Evolutionary conservation across 805 yeast species (phyloP), one percentile per base, ranked within the genome.

Genomic region (Tetrapisispora taiwanensis): DNA sequence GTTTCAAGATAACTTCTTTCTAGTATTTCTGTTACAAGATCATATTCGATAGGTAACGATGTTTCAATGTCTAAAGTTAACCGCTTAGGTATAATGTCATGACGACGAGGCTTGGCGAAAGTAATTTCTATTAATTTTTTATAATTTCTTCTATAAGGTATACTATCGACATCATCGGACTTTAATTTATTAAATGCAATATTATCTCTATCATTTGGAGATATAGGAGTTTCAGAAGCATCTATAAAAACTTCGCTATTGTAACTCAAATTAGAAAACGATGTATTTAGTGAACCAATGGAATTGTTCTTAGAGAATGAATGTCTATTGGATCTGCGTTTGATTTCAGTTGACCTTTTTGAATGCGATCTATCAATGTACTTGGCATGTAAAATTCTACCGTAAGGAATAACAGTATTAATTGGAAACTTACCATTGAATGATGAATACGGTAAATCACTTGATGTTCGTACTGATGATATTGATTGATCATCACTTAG

Each of bases 1-100:
- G 72, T 62, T 27, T 60, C 56, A 6, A 59, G 55, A 52, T 72
- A 76, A 30, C 75, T 64, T 46, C 65, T 55, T 8, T 53, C 48
- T 52, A 68, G 50, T 8, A 74, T 58, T 34, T 42, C 45, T 8
- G 20, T 13, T 3, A 36, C 45, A 24, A 42, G 24, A 26, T 30
- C 45, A 18, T 42, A 12, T 8, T 26, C 15, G 17, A 36, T 3
- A 9, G 20, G 13, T 14, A 42, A 24, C 8, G 36, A 22, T 17
- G 41, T 20, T 30, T 61, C 68, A 4, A 68, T 56, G 5, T 54
- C 42, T 13, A 69, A 41, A 2, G 59, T 52, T 17, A 65, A 36
- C 15, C 63, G 50, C 31, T 58, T 60, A 3, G 73, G 72, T 3
- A 61, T 60, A 4, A 69, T 56, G 35, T 65, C 66, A 26, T 55